Percentiles rank a stretch among this genome's conserved stretches.
These are phyloP conservation scores for Catharanthus roseus DNA, from an alignment of 257 asterid genomes.

Conservation along the genomic window DNA sequence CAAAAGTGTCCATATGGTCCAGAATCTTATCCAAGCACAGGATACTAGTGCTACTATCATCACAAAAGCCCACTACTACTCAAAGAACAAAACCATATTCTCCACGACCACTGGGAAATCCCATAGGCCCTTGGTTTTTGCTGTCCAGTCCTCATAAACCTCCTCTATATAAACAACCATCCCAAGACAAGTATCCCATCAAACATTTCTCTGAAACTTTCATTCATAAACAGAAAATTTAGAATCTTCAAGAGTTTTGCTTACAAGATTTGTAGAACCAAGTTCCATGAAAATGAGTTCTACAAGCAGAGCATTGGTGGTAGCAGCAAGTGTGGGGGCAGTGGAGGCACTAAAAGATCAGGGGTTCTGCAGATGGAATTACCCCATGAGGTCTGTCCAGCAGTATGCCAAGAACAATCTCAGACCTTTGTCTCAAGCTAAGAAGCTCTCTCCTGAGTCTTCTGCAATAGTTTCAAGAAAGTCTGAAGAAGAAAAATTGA, in stretches of 20 bases:
- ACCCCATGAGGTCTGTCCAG: constrained; percentile 6
- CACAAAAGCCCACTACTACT: too few species aligned
- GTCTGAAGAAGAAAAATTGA: not conserved
- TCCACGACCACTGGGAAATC: not conserved
- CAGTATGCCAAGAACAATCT: constrained; percentile 22
- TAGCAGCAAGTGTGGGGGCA: constrained; percentile 23
- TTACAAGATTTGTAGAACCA: not conserved
- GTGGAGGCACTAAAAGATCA: constrained; percentile 27
- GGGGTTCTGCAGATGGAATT: constrained; percentile 26
- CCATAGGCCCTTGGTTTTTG: not conserved
- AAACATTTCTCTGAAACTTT: not conserved
- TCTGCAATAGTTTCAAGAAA: not conserved
- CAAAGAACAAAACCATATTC: not conserved
- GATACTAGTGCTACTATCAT: too few species aligned
- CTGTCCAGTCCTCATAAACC: too few species aligned
- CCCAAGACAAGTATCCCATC: not conserved
- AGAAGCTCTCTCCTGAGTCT: constrained; percentile 10
- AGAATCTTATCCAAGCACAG: too few species aligned
- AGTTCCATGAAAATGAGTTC: constrained; percentile 17
- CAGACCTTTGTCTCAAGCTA: constrained; percentile 19
- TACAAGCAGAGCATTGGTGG: constrained; percentile 24
- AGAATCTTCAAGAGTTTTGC: not conserved
- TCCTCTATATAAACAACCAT: not conserved
- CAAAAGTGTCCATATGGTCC: not conserved
- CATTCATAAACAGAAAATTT: not conserved